Base-by-base conservation (phyloP, 2,329 filamentous ascomycete genomes). In the Pseudogymnoascus pannorum region DNA sequence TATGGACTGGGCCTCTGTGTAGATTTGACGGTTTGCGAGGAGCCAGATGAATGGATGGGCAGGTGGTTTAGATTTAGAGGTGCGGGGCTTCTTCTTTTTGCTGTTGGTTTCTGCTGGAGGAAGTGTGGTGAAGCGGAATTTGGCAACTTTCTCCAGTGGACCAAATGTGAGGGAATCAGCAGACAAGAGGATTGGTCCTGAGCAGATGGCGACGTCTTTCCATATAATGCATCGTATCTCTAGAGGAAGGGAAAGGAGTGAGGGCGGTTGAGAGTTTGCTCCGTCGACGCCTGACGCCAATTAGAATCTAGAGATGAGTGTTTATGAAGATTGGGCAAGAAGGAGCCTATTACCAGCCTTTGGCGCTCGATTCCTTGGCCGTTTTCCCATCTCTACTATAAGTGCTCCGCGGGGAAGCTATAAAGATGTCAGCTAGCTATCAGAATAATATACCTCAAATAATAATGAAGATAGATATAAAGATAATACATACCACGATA, bases 191-290 rank as follows among this genome's bases (percentile, higher is more conserved):
- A 54, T 33, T 12, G 48, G 48, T 6, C 11, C 48, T 8, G 48
- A 31, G 20, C 26, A 20, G 11, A 5, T 18, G 48, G 9, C 26
- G 11, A 54, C 26, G 9, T 9, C 26, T 54, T 54, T 14, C 48
- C 48, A 54, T n/a, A 54, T 54, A n/a, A 54, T 54, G 48, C 26
- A 31, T 33, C 48, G 48, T 31, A 54, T 12, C 20, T 54, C 48
- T 18, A 6, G 9, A 20, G 48, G 48, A 26, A 54, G 48, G 26
- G 26, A 18, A 11, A 54, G 48, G 7, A 54, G 11, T 33, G 48
- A 33, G 48, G n/a, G 42, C 14, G 22, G 22, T 29, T 26, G 22
- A 5, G 22, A 48, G 42, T 26, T 26, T 51, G 14, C 5, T 51
- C 44, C 24, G 5, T 51, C 5, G 48, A 9, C 16, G 16, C 26